Percentiles rank a stretch among this genome's conserved stretches.
Conservation (phyloP, 2,329 filamentous ascomycete species). For the Fusarium sp. region DNA sequence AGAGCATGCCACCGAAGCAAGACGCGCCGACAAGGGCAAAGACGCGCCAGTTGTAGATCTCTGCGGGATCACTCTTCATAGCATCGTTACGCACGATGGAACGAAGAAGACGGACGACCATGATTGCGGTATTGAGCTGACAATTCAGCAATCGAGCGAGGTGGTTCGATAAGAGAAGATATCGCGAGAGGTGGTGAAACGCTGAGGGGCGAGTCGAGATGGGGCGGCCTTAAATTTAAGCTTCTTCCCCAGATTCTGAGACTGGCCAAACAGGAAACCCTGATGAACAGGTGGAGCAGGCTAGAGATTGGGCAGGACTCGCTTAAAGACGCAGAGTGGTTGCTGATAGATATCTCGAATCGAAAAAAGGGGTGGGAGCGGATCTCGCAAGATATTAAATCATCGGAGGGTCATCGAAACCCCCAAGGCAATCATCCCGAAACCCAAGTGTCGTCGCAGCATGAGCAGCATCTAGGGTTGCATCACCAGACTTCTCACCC, state of each 20-base stretch:
- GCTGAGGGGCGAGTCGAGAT: conserved; percentile 1
- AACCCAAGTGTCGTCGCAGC: conserved; percentile 27
- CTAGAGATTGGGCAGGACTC: not conserved
- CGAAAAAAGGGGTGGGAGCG: conserved; percentile 12
- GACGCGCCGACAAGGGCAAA: conserved; percentile 68
- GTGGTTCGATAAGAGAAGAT: conserved; percentile 10
- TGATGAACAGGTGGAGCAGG: conserved; percentile 16
- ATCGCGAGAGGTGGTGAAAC: not conserved
- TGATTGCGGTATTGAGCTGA: conserved; percentile 39
- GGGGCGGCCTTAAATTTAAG: conserved; percentile 30
- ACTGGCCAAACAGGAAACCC: not conserved
- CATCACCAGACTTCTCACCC: conserved; percentile 34
- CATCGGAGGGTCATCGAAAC: conserved; percentile 23
- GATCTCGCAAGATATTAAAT: conserved; percentile 39
- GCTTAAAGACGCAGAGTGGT: conserved; percentile 17
- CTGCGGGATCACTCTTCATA: conserved; percentile 70
- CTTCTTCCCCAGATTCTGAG: conserved; percentile 30
- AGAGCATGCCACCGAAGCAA: conserved; percentile 70
- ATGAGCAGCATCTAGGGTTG: conserved; percentile 28
- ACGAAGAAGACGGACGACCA: conserved; percentile 58
- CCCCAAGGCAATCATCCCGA: conserved; percentile 30
- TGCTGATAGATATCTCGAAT: conserved; percentile 21
- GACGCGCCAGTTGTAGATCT: conserved; percentile 75
- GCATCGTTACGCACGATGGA: conserved; percentile 72
- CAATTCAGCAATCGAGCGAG: not conserved